phyloP scores from a whole-genome alignment of 2,329 filamentous ascomycete species.

The Colletotrichum sojae region DNA sequence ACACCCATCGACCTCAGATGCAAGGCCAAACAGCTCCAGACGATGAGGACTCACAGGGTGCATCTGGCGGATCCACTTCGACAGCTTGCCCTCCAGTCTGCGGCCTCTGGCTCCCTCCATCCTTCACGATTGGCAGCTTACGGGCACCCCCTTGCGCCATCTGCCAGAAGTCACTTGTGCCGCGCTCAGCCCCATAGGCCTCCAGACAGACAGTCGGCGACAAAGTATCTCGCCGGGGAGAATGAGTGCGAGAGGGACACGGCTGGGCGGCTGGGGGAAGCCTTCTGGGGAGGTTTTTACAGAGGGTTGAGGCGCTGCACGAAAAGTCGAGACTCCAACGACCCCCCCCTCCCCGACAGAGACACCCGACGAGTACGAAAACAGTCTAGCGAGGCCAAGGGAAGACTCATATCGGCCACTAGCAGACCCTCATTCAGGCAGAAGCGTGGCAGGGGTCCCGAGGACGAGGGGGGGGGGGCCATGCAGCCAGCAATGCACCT shows the following conservation, averaged over 20 bases:
- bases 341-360: constrained; percentile 4
- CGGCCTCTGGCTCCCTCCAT: constrained; percentile 33
- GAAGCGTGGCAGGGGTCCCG: constrained; percentile 30
- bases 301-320: constrained; percentile 10
- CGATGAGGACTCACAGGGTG: constrained; percentile 22
- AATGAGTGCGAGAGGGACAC: constrained; percentile 7
- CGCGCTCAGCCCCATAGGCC: constrained; percentile 23
- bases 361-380: constrained; percentile 17
- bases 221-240: constrained; percentile 13
- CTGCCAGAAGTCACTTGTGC: constrained; percentile 24
- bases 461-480: not conserved
- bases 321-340: not conserved
- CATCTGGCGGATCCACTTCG: constrained; percentile 13
- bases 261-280: not conserved
- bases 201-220: constrained; percentile 21
- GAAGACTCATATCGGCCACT: constrained; percentile 37
- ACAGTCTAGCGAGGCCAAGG: constrained; percentile 12
- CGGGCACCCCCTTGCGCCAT: constrained; percentile 25
- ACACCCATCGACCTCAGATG: constrained; percentile 4
- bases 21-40: constrained; percentile 1
- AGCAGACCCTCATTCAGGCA: constrained; percentile 22
- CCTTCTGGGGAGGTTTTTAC: not conserved
- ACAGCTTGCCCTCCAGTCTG: constrained; percentile 11
- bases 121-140: constrained; percentile 34
- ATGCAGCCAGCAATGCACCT: constrained; percentile 9